phyloP scores from a whole-genome alignment of 306 rosid genomes.

The Corylus heterophylla region DNA sequence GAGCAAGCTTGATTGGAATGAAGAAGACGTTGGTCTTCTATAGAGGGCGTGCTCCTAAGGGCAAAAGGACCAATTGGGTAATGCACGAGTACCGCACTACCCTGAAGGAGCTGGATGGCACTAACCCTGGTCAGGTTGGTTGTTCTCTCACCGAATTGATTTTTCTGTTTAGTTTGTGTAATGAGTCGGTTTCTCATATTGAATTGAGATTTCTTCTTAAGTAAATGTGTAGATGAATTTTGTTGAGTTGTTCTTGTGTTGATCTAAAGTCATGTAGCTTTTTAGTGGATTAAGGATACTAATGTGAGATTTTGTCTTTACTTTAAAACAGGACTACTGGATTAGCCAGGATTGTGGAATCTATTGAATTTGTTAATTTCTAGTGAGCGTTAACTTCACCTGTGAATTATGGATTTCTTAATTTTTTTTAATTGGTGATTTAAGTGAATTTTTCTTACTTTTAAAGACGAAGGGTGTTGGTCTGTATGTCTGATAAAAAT shows the following conservation, averaged over 20 bases:
- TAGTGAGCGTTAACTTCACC: background rate
- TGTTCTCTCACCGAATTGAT: conserved; percentile 4
- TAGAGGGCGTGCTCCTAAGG: conserved; percentile 91
- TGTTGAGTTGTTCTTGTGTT: background rate
- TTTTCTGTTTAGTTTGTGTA: background rate
- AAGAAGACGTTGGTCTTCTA: conserved; percentile 95
- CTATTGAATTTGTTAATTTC: background rate
- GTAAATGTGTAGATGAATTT: background rate
- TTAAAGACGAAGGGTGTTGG: background rate
- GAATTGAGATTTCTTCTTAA: background rate
- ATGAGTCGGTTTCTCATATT: background rate
- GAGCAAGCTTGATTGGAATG: conserved; percentile 76
- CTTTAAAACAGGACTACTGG: background rate
- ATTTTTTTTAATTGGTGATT: background rate
- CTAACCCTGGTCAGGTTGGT: conserved; percentile 94
- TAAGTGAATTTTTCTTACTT: background rate
- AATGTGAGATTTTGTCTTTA: background rate
- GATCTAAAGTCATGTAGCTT: background rate
- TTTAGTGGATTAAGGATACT: background rate
- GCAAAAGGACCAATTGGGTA: conserved; percentile 88
- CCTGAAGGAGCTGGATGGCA: conserved; percentile 84
- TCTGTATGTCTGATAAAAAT: background rate
- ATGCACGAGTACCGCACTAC: conserved; percentile 96
- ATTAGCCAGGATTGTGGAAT: background rate
- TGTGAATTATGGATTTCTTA: background rate